Evolutionary conservation across 331 rosid species (phyloP).

Genomic region (Quercus tomentella): DNA sequence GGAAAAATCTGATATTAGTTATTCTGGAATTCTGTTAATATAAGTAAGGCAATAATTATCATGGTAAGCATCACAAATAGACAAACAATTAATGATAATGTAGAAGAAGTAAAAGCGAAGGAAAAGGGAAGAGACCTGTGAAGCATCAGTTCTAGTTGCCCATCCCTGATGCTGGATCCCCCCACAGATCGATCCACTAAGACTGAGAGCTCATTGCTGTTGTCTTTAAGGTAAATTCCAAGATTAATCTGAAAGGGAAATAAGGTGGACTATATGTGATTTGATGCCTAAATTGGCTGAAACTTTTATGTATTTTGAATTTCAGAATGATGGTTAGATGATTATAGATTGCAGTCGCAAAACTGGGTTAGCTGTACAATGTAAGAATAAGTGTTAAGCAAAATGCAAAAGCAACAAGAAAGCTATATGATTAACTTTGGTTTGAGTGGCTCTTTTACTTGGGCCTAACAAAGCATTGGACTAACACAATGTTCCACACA

Average conservation of each 20-base stretch:
- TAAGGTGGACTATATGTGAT: neutral
- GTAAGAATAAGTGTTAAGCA: neutral
- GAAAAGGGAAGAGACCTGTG: slow-evolving; percentile 52
- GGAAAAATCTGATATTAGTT: neutral
- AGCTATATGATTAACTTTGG: neutral
- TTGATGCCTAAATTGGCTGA: neutral
- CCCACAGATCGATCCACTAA: slow-evolving; percentile 84
- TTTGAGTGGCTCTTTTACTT: neutral
- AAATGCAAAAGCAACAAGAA: neutral
- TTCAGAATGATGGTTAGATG: neutral
- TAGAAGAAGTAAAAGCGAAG: neutral
- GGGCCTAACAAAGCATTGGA: neutral
- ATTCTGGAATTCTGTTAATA: too few species aligned
- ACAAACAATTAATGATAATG: too few species aligned
- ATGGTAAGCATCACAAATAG: neutral
- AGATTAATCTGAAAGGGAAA: slow-evolving; percentile 61
- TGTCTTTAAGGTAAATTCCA: slow-evolving; percentile 62
- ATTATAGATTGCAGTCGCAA: neutral
- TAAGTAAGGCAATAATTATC: neutral
- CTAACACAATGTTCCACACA: neutral
- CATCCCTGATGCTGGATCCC: slow-evolving; percentile 78
- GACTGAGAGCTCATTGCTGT: slow-evolving; percentile 57
- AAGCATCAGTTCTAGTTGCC: slow-evolving; percentile 83
- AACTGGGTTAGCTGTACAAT: neutral
- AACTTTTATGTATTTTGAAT: neutral